Evolutionary conservation across 1,139 yeast species (phyloP), one percentile per base, ranked within the genome.

Genomic region (Insectozyma bohioensis): DNA sequence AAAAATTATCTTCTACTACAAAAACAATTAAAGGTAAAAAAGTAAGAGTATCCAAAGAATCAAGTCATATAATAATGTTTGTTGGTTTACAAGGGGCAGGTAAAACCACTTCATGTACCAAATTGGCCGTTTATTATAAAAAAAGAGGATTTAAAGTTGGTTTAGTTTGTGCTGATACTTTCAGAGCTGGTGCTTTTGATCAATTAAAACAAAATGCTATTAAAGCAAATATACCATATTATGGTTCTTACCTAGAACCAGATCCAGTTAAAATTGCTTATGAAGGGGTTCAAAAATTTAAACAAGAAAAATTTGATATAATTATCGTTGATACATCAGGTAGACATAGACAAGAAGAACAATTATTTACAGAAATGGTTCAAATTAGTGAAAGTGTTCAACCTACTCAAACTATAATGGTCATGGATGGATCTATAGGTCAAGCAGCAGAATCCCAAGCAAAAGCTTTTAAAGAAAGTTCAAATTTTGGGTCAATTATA

Each of bases 1-100:
- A 84, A 63, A 90, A 90, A 65, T 51, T 68, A 38, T 42, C 50
- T 6, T 25, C 44, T 2, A 33, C 41, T 39, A 45, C 50, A 7
- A 56, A 52, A 30, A 49, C 52, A 18, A 52, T 55, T 16, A 52
- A 53, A 17, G 66, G 69, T 20, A 59, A 58, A 20, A 60, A 61
- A 28, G 58, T 56, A 38, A 55, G 52, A 41, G 54, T 57, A 4
- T 46, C 56, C 2, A 48, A 49, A 23, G 57, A 54, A 14, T 54
- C 55, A 22, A 58, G 68, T 26, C 71, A 69, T 43, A 85, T 90
- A 17, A 84, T 92, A 45, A 92, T 92, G 98, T 85, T 92, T 72
- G 98, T 92, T 36, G 98, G 98, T 52, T 71, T 92, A 42, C 98
- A 94, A 58, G 98, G 98, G 67, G 95, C 97, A 7, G 98, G 98